These are phyloP conservation scores for Panus rudis DNA, from an alignment of 768 basidiomycete genomes.

Conservation along the genomic window DNA sequence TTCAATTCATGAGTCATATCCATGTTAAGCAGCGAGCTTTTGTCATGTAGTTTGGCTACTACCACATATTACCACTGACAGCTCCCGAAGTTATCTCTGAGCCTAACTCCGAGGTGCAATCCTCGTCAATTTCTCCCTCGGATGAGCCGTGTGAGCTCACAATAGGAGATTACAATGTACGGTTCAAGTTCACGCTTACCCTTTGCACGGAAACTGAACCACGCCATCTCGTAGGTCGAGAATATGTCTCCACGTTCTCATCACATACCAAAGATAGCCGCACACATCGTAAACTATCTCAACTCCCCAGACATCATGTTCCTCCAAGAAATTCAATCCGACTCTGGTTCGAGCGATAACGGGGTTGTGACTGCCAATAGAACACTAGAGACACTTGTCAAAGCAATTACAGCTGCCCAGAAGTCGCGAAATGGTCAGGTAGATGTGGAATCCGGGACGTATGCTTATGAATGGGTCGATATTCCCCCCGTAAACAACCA, in stretches of 20 bases:
- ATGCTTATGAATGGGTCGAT: constrained; percentile 41
- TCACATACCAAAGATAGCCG: constrained; percentile 42
- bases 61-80: constrained; percentile 50
- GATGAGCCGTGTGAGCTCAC: constrained; percentile 38
- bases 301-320: constrained; percentile 52
- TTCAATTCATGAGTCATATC: not conserved
- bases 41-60: constrained; percentile 34
- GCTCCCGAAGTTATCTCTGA: constrained; percentile 39
- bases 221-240: constrained; percentile 34
- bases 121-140: constrained; percentile 29
- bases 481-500: constrained; percentile 45
- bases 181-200: constrained; percentile 7
- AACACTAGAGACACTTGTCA: constrained; percentile 42
- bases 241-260: constrained; percentile 45
- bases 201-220: not conserved
- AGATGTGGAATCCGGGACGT: constrained; percentile 22
- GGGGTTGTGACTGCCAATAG: constrained; percentile 47
- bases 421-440: not conserved
- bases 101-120: constrained; percentile 19
- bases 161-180: constrained; percentile 56
- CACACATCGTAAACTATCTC: constrained; percentile 44
- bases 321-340: constrained; percentile 60
- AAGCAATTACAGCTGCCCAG: constrained; percentile 35
- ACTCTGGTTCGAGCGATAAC: constrained; percentile 44
- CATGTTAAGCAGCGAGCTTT: not conserved